Conservation (phyloP, 345 rosid species). For the Ceriops decandra region DNA sequence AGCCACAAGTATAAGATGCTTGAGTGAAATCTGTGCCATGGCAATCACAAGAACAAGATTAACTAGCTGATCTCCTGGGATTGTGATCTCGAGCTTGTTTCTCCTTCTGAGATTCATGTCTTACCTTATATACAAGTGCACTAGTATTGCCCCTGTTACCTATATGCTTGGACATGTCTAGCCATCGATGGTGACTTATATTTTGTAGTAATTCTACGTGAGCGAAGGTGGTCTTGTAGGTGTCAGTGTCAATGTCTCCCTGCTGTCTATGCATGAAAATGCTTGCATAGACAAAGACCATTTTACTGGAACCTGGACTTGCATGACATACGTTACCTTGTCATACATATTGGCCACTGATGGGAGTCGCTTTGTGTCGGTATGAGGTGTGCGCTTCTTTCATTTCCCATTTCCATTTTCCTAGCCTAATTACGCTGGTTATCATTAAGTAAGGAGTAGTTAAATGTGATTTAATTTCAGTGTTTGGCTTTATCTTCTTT, state of each 20-base stretch:
- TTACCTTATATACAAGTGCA: constrained; percentile 31
- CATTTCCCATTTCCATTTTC: too few species aligned
- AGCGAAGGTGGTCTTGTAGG: constrained; percentile 21
- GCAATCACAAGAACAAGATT: neutral
- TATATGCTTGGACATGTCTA: constrained; percentile 19
- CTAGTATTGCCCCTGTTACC: neutral
- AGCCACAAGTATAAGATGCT: constrained; percentile 32
- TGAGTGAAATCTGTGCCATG: constrained; percentile 38
- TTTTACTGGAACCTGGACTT: neutral
- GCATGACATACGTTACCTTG: neutral
- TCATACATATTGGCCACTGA: neutral
- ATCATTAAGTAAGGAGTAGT: too few species aligned
- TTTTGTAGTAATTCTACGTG: constrained; percentile 40
- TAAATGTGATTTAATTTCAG: too few species aligned
- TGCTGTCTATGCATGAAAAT: constrained; percentile 33
- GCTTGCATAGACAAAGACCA: constrained; percentile 14
- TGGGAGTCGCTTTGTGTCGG: constrained; percentile 14
- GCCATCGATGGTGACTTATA: constrained; percentile 26
- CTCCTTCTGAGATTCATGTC: constrained; percentile 7
- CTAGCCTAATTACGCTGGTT: too few species aligned
- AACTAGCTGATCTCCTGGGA: neutral
- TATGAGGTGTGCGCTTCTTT: neutral
- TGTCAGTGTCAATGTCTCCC: constrained; percentile 45
- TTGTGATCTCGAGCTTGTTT: neutral
- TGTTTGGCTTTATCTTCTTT: too few species aligned